Percentiles rank a stretch among this genome's conserved stretches.
These are phyloP conservation scores for Alternaria metachromatica DNA, from an alignment of 2,329 filamentous ascomycete species.

Conservation along the genomic window DNA sequence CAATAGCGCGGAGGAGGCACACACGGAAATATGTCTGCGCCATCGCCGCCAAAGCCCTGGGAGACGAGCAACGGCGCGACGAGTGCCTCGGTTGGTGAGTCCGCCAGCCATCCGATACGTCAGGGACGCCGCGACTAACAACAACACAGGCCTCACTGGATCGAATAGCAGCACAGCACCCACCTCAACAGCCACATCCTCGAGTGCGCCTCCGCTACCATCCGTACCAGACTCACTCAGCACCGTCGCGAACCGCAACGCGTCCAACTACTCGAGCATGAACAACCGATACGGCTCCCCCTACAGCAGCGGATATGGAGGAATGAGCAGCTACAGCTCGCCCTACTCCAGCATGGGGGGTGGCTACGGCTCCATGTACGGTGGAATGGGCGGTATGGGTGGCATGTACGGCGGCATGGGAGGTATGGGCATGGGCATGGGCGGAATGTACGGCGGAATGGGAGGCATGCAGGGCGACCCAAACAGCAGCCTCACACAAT, in stretches of 20 bases:
- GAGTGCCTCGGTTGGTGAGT: slow-evolving; percentile 49
- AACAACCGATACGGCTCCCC: slow-evolving; percentile 62
- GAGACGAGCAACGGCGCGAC: slow-evolving; percentile 74
- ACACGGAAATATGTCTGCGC: slow-evolving; percentile 59
- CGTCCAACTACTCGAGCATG: slow-evolving; percentile 77
- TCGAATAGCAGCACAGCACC: slow-evolving; percentile 51
- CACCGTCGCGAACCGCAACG: slow-evolving; percentile 84
- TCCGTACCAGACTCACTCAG: slow-evolving; percentile 80
- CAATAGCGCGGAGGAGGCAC: slow-evolving; percentile 32
- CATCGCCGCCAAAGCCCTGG: slow-evolving; percentile 96
- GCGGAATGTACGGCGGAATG: slow-evolving; percentile 59
- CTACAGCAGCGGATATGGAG: slow-evolving; percentile 55
- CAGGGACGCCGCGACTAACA: slow-evolving; percentile 33
- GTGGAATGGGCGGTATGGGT: slow-evolving; percentile 51
- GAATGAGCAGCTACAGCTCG: slow-evolving; percentile 61
- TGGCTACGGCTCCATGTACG: slow-evolving; percentile 49
- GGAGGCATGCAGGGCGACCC: slow-evolving; percentile 61
- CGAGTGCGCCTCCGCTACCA: slow-evolving; percentile 72
- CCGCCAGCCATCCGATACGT: slow-evolving; percentile 15
- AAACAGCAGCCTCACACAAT: slow-evolving; percentile 93
- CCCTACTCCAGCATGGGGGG: slow-evolving; percentile 62
- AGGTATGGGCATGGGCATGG: slow-evolving; percentile 47
- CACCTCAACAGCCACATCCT: slow-evolving; percentile 49
- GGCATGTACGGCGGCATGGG: slow-evolving; percentile 46
- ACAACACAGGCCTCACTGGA: slow-evolving; percentile 40